phyloP scores from a whole-genome alignment of 2,329 filamentous ascomycete genomes.

The Neofusicoccum parvum region DNA sequence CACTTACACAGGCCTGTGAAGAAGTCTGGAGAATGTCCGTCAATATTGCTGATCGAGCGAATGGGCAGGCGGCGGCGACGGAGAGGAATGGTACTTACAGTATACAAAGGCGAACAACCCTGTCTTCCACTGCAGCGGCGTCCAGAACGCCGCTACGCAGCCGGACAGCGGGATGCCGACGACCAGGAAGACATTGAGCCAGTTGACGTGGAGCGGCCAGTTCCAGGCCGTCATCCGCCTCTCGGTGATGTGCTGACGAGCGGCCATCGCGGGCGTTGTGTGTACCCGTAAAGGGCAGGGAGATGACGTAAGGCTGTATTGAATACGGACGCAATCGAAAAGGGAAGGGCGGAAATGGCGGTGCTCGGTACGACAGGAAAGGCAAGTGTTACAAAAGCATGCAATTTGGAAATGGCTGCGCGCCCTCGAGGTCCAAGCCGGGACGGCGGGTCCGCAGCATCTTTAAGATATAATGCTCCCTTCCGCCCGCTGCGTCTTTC shows the following conservation, averaged over 20 bases:
- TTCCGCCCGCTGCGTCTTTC: neutral
- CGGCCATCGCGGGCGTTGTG: neutral
- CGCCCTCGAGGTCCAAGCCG: neutral
- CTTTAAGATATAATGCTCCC: neutral
- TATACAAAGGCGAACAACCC: constrained; percentile 73
- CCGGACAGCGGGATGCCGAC: constrained; percentile 75
- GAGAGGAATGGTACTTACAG: constrained; percentile 41
- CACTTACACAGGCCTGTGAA: constrained; percentile 64
- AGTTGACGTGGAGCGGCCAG: constrained; percentile 93
- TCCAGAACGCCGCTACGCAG: constrained; percentile 73
- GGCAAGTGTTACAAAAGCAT: neutral
- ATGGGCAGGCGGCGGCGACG: no score
- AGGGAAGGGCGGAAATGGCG: neutral
- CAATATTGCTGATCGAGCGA: neutral
- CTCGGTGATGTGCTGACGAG: constrained; percentile 72
- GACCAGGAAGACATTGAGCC: constrained; percentile 85
- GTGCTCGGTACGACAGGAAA: neutral
- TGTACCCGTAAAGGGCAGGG: neutral
- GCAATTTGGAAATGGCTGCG: neutral
- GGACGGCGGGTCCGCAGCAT: neutral
- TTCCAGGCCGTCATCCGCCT: constrained; percentile 77
- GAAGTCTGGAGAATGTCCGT: constrained; percentile 55
- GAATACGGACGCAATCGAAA: neutral
- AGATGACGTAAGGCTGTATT: no score
- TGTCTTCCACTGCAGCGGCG: constrained; percentile 72